Evolutionary conservation across 1,284 basidiomycete genomes (phyloP).

Genomic region (Boletus sp.): DNA sequence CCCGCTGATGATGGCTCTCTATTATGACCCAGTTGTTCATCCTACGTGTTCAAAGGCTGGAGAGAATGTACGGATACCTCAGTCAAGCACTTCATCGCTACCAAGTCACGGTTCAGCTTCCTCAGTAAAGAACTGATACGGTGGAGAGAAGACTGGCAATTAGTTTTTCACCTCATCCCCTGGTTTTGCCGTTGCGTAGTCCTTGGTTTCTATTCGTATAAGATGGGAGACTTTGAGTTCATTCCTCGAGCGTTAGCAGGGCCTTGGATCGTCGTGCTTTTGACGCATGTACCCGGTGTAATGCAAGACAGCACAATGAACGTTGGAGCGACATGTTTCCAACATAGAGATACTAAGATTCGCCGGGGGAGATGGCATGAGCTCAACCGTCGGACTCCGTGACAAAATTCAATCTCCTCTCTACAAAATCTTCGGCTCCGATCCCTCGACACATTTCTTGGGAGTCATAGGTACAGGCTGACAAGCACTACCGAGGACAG

Average conservation of each 20-base stretch:
- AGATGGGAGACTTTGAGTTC: not conserved
- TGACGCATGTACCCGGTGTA: not conserved
- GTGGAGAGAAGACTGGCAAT: not conserved
- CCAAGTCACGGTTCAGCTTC: constrained; percentile 18
- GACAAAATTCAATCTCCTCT: constrained; percentile 1
- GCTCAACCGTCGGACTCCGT: not conserved
- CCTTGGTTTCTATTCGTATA: not conserved
- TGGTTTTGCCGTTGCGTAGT: not conserved
- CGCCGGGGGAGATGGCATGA: not conserved
- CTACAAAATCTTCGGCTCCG: not conserved
- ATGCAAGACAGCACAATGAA: not conserved
- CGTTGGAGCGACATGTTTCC: not conserved
- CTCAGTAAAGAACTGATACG: not conserved
- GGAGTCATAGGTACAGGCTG: not conserved
- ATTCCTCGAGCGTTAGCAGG: not conserved
- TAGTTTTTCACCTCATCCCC: not conserved
- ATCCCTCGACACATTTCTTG: not conserved
- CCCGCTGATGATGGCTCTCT: not conserved
- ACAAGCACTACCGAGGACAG: not conserved
- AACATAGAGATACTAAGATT: not conserved
- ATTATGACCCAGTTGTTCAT: constrained; percentile 12
- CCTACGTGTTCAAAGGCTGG: constrained; percentile 15
- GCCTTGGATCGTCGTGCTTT: not conserved
- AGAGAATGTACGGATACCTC: constrained; percentile 21
- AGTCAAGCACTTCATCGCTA: constrained; percentile 23